Conservation (phyloP, 345 rosid genomes). For the Salix koriyanagi region DNA sequence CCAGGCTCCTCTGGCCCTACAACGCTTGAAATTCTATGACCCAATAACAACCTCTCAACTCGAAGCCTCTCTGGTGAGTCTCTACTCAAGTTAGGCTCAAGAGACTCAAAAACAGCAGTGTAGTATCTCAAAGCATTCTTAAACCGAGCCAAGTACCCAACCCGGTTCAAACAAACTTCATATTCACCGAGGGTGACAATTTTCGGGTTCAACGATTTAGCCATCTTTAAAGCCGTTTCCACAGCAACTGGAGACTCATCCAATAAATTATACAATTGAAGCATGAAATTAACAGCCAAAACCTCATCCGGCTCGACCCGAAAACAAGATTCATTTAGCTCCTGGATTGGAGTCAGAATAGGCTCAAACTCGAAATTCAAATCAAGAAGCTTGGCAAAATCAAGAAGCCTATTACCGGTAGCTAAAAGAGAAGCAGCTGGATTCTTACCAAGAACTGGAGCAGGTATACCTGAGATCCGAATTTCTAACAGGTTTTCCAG, state of each 20-base stretch:
- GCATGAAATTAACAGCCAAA: conserved; percentile 82
- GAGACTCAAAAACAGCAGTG: conserved; percentile 70
- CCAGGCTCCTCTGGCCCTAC: conserved; percentile 51
- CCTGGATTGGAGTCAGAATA: conserved; percentile 54
- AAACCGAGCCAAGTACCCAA: conserved; percentile 53
- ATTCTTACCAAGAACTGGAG: conserved; percentile 61
- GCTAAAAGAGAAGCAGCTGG: conserved; percentile 59
- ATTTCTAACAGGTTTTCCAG: conserved; percentile 65
- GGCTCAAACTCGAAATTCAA: conserved; percentile 81
- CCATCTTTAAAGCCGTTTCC: conserved; percentile 55
- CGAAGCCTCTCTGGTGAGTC: conserved; percentile 56
- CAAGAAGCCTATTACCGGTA: conserved; percentile 77
- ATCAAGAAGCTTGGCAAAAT: conserved; percentile 66
- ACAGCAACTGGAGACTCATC: conserved; percentile 51
- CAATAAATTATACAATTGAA: conserved; percentile 63
- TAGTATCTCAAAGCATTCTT: conserved; percentile 61
- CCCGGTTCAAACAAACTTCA: conserved; percentile 66
- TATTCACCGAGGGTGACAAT: conserved; percentile 81
- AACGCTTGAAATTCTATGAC: conserved; percentile 51
- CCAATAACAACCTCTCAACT: conserved; percentile 62
- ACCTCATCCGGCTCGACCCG: conserved; percentile 63
- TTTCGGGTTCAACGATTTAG: conserved; percentile 57
- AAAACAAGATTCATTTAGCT: conserved; percentile 51
- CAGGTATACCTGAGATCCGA: conserved; percentile 89
- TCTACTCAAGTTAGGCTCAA: conserved; percentile 62